Evolutionary conservation across 176 grass and related monocot genomes (phyloP).

Genomic region (Rhipidocladum racemiflorum): DNA sequence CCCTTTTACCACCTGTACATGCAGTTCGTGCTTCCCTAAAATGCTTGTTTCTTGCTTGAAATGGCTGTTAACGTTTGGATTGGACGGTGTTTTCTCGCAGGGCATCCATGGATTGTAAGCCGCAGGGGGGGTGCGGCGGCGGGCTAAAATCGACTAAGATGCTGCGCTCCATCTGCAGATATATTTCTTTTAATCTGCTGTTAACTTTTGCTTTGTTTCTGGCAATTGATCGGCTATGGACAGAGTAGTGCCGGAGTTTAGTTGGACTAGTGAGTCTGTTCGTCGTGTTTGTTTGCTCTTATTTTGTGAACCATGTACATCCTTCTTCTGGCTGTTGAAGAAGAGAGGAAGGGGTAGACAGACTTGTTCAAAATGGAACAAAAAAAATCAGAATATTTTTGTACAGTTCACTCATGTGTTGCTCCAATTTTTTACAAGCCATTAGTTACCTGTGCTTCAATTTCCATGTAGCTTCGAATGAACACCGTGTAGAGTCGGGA

Average conservation of each 20-base stretch:
- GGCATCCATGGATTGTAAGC: conserved; percentile 64
- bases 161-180: neutral
- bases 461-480: neutral
- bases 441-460: neutral
- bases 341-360: neutral
- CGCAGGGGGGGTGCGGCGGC: conserved; percentile 28
- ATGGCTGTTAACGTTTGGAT: neutral
- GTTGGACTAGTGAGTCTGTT: neutral
- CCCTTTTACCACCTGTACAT: too few species aligned
- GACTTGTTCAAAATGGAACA: conserved; percentile 8
- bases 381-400: neutral
- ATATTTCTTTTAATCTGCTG: neutral
- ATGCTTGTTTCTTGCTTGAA: neutral
- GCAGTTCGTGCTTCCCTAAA: neutral
- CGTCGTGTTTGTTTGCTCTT: neutral
- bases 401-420: neutral
- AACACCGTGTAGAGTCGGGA: neutral
- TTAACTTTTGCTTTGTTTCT: neutral
- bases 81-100: neutral
- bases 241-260: neutral
- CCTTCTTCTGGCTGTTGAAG: neutral
- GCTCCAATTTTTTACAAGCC: neutral
- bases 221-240: neutral
- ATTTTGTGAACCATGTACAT: neutral
- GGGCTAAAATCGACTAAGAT: neutral